phyloP scores from a whole-genome alignment of 495 filamentous ascomycete species.

The Penicillium soppii region DNA sequence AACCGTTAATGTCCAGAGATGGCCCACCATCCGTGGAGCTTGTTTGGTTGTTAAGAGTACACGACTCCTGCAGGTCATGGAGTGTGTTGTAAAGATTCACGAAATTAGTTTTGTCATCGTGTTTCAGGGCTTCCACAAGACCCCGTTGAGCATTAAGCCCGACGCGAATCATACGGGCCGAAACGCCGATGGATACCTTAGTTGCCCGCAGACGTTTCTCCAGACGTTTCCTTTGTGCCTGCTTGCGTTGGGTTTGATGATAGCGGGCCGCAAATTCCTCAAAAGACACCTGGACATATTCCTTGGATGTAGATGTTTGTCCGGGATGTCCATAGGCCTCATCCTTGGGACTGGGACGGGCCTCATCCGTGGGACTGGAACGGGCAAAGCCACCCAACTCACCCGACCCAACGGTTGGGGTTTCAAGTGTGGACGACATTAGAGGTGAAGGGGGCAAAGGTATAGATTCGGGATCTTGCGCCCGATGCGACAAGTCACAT shows the following conservation, averaged over 20 bases:
- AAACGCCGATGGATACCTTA: slow-evolving; percentile 71
- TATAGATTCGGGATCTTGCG: slow-evolving; percentile 22
- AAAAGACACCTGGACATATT: slow-evolving; percentile 36
- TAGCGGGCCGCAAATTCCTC: slow-evolving; percentile 44
- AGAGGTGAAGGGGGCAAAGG: slow-evolving; percentile 28
- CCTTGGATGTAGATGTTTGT: slow-evolving; percentile 10
- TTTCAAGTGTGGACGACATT: slow-evolving; percentile 3
- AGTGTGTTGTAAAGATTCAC: slow-evolving; percentile 82
- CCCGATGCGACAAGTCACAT: slow-evolving; percentile 30
- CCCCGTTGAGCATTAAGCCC: slow-evolving; percentile 77
- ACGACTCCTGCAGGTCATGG: slow-evolving; percentile 84
- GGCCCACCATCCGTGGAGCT: slow-evolving; percentile 41
- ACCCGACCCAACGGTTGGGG: slow-evolving; percentile 29
- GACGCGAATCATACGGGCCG: slow-evolving; percentile 73
- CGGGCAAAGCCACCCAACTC: slow-evolving; percentile 43
- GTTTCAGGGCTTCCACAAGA: slow-evolving; percentile 83
- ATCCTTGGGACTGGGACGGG: too few species aligned
- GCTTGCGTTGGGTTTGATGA: slow-evolving; percentile 45
- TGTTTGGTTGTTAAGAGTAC: slow-evolving; percentile 51
- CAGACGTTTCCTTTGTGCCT: slow-evolving; percentile 38
- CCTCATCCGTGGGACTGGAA: slow-evolving; percentile 33
- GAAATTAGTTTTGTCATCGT: slow-evolving; percentile 88
- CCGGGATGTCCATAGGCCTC: slow-evolving; percentile 19
- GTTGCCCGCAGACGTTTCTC: slow-evolving; percentile 43
- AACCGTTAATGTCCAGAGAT: slow-evolving; percentile 34